Conservation (phyloP, 495 filamentous ascomycete genomes). For the Haplographium delicatum region DNA sequence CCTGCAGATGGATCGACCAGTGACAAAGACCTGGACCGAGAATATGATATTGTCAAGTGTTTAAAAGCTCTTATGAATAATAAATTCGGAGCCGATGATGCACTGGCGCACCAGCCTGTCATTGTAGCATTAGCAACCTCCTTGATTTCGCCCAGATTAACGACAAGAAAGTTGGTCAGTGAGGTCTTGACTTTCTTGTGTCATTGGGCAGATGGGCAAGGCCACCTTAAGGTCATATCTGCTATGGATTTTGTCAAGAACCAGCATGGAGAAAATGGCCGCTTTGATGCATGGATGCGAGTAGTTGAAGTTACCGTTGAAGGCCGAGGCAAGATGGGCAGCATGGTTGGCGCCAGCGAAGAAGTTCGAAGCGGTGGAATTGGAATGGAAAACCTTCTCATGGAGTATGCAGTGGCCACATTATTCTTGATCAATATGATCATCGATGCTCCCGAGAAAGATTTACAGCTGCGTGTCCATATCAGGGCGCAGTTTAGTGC, state of each 20-base stretch:
- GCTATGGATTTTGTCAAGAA: conserved; percentile 89
- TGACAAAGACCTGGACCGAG: conserved; percentile 86
- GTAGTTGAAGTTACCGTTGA: conserved; percentile 97
- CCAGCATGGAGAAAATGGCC: conserved; percentile 85
- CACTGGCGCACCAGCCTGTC: conserved; percentile 83
- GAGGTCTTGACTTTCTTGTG: conserved; percentile 96
- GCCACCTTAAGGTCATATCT: conserved; percentile 91
- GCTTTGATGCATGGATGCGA: conserved; percentile 98
- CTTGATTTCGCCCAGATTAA: conserved; percentile 81
- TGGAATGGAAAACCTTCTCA: conserved; percentile 96
- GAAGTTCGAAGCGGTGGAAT: conserved; percentile 96
- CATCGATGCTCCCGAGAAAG: conserved; percentile 82
- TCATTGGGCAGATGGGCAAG: conserved; percentile 91
- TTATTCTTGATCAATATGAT: conserved; percentile 96
- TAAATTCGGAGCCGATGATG: conserved; percentile 97
- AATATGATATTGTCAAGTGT: conserved; percentile 98
- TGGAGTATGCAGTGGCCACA: conserved; percentile 97
- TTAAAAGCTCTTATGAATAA: conserved; percentile 98
- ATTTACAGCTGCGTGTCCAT: conserved; percentile 87
- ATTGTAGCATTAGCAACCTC: conserved; percentile 84
- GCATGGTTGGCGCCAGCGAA: conserved; percentile 92
- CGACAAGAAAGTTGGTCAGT: conserved; percentile 90
- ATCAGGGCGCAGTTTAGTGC: conserved; percentile 94
- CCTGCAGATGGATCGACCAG: conserved; percentile 59
- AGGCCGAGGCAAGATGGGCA: conserved; percentile 96